Evolutionary conservation across 345 rosid genomes (phyloP), one percentile per base, ranked within the genome.

Genomic region (Arabidopsis suecica): DNA sequence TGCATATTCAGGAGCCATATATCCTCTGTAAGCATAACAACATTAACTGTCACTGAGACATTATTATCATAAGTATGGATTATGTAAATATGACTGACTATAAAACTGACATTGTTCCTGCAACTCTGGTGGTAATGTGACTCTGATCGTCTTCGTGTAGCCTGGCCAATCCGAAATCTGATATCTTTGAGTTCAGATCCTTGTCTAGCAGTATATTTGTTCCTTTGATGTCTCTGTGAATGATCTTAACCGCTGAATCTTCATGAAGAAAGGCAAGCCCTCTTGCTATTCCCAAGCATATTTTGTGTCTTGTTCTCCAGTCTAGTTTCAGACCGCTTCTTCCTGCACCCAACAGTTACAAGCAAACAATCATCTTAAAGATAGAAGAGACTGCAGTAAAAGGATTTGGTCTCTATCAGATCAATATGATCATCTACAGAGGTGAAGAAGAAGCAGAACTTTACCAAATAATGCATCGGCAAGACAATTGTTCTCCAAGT

Each of bases 1-100:
- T 72, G 83, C 87, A 70, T 87, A 85, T 71, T 87, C 90, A 0
- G 88, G 88, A 25, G 87, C 90, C 83, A 87, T 87, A 9, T 83
- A 87, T 60, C 85, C 87, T 61, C 86, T 85, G 80, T 48, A 80
- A 42, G 37, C 16, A 61, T 3, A 55, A 42, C 6, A 30, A 28
- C 4, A 13, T 55, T 28, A 54, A 28, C 18, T 55, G 37, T 55
- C 36, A 54, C 9, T 54, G 5, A 12, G 2, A 54, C 59, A 28
- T 54, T 30, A 38, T 44, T 1, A 37, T 45, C 4, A 41, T 22
- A 7, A n/a, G 51, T 65, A 4, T 40, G 12, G 12, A 20, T 22
- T 33, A 56, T 34, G 7, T 33, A 42, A 47, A 0, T 16, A 41
- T 47, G 33, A 65, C n/a, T 47, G 10, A 57, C 7, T 61, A 20